Conservation (phyloP, 306 rosid species). For the Geum urbanum region DNA sequence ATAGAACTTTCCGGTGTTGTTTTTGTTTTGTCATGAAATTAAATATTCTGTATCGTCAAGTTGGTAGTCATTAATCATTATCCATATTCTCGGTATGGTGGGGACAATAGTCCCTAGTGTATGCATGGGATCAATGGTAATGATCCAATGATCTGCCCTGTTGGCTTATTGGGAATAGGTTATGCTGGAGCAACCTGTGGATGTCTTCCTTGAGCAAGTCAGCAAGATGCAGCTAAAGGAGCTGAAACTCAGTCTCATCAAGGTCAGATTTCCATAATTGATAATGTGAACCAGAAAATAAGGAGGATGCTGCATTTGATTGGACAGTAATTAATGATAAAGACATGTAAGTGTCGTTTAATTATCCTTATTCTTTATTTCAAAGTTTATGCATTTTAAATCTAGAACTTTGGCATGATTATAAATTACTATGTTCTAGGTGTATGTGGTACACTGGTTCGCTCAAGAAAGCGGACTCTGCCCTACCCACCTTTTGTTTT, state of each 20-base stretch:
- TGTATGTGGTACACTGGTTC: slow-evolving; percentile 59
- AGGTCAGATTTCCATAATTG: slow-evolving; percentile 34
- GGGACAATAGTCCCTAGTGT: neutral
- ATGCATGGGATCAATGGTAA: neutral
- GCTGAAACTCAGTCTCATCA: slow-evolving; percentile 34
- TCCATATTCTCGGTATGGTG: neutral
- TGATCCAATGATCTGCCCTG: slow-evolving; percentile 14
- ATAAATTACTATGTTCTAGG: slow-evolving; percentile 36
- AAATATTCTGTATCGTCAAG: too few relatives aligned
- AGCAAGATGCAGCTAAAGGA: slow-evolving; percentile 35
- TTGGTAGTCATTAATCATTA: too few relatives aligned
- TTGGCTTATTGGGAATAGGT: slow-evolving; percentile 46
- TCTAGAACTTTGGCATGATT: slow-evolving; percentile 16
- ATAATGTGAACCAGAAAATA: slow-evolving; percentile 22
- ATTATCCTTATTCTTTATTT: neutral
- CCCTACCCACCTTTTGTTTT: slow-evolving; percentile 29
- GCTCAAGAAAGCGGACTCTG: slow-evolving; percentile 32
- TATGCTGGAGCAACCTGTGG: slow-evolving; percentile 66
- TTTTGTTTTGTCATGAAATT: neutral
- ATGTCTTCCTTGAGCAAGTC: slow-evolving; percentile 55
- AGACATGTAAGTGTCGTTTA: slow-evolving; percentile 46
- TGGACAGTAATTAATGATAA: slow-evolving; percentile 33
- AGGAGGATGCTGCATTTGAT: slow-evolving; percentile 36
- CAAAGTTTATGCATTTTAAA: neutral
- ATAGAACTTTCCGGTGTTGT: too few relatives aligned